phyloP scores from a whole-genome alignment of 768 basidiomycete species.

The Kwoniella mangroviensis region DNA sequence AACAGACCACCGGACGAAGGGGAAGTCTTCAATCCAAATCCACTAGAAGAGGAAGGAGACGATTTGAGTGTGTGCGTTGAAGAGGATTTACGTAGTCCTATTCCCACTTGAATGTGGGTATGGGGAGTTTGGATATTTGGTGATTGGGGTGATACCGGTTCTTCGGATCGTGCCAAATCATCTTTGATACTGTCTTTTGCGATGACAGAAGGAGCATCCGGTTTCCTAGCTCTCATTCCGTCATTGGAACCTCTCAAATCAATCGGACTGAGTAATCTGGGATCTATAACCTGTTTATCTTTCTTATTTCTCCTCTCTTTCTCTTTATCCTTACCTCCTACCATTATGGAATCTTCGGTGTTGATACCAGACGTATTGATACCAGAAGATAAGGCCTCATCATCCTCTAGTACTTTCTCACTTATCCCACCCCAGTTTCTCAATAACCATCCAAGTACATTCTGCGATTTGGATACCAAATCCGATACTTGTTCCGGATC shows the following conservation, averaged over 20 bases:
- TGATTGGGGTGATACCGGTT: conserved; percentile 1
- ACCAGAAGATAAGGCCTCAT: conserved; percentile 3
- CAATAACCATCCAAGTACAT: conserved; percentile 41
- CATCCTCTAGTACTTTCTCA: conserved; percentile 41
- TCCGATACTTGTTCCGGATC: conserved; percentile 39
- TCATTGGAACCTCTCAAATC: conserved; percentile 34
- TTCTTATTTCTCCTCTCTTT: conserved; percentile 15
- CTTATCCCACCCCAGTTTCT: conserved; percentile 39
- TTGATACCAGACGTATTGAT: not conserved
- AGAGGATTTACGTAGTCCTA: conserved; percentile 16
- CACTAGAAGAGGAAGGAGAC: conserved; percentile 2
- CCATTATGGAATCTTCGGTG: conserved; percentile 11
- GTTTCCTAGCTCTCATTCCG: conserved; percentile 4
- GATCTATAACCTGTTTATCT: conserved; percentile 25
- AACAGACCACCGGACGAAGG: conserved; percentile 28
- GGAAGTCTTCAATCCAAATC: conserved; percentile 13
- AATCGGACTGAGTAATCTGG: conserved; percentile 40
- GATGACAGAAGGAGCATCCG: conserved; percentile 1
- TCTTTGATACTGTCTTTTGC: not conserved
- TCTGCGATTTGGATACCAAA: conserved; percentile 39
- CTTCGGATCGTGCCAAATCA: not conserved
- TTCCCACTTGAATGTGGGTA: not conserved
- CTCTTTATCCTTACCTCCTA: conserved; percentile 4
- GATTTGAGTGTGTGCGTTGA: conserved; percentile 9
- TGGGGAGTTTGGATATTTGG: conserved; percentile 10